A percentile compares a stretch with the other conserved stretches of the same genome.
Evolutionary conservation across 225 moss, liverwort and hornwort species (phyloP).

Genomic region (Neckera pumila): DNA sequence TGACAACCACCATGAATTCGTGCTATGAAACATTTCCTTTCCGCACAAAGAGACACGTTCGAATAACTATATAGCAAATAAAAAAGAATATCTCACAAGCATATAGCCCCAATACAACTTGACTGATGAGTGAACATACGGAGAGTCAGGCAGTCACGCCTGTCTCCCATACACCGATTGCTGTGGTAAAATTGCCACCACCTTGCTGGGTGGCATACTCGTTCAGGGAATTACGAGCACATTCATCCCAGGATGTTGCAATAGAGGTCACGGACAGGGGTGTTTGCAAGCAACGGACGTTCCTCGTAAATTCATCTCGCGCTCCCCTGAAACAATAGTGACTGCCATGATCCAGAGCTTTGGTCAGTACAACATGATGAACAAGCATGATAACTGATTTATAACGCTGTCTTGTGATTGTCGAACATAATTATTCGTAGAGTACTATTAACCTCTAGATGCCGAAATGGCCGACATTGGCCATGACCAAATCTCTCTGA

Average conservation of each 20-base stretch:
- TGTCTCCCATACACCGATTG: constrained; percentile 69
- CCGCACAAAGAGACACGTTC: neutral
- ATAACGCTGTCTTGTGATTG: neutral
- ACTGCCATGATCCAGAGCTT: constrained; percentile 12
- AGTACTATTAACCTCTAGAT: neutral
- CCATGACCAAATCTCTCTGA: neutral
- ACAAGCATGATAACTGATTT: neutral
- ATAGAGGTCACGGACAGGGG: constrained; percentile 58
- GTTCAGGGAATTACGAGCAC: constrained; percentile 66
- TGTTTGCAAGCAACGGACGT: constrained; percentile 34
- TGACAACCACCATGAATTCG: neutral
- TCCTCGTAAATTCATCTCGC: constrained; percentile 25
- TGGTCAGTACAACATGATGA: neutral
- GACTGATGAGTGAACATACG: neutral
- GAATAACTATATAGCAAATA: neutral
- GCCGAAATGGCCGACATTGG: too few relatives aligned
- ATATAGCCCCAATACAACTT: neutral
- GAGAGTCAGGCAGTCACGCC: constrained; percentile 9
- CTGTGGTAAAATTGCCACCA: constrained; percentile 72
- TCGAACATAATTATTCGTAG: neutral
- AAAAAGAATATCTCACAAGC: neutral
- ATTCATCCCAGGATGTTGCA: constrained; percentile 75
- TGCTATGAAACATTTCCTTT: neutral
- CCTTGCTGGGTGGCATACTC: constrained; percentile 61
- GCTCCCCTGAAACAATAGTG: constrained; percentile 26